Evolutionary conservation across 2,329 filamentous ascomycete species (phyloP).

Genomic region (Sphaerulina musiva): DNA sequence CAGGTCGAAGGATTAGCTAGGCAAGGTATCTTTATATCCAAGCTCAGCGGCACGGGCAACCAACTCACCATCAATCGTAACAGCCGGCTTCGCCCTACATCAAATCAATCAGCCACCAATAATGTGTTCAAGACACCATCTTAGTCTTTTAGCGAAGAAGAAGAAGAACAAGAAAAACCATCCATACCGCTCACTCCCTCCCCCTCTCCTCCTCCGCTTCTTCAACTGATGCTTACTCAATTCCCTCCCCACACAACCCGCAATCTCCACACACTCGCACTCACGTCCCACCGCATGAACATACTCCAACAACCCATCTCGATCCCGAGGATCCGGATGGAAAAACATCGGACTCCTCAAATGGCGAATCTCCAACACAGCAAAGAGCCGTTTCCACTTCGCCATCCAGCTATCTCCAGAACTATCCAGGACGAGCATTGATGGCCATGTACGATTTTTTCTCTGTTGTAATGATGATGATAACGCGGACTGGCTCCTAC

Average conservation of each 20-base stretch:
- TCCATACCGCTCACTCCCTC: slow-evolving; percentile 16
- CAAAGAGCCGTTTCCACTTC: slow-evolving; percentile 64
- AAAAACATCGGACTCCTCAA: slow-evolving; percentile 77
- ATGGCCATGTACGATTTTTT: slow-evolving; percentile 24
- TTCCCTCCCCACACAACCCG: slow-evolving; percentile 70
- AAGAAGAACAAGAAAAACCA: background rate
- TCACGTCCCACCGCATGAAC: slow-evolving; percentile 56
- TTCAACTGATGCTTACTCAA: slow-evolving; percentile 69
- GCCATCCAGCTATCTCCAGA: slow-evolving; percentile 60
- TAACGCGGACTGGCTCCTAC: slow-evolving; percentile 18
- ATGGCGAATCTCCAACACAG: slow-evolving; percentile 61
- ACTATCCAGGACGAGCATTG: slow-evolving; percentile 61
- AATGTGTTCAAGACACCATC: no score
- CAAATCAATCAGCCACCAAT: background rate
- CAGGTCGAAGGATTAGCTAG: no score
- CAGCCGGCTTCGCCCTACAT: slow-evolving; percentile 23
- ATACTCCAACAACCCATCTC: slow-evolving; percentile 64
- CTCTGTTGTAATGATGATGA: background rate
- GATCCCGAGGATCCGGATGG: slow-evolving; percentile 68
- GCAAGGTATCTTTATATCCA: no score
- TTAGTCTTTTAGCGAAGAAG: no score
- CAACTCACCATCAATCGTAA: slow-evolving; percentile 33
- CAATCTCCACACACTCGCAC: slow-evolving; percentile 61
- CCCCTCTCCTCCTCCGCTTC: slow-evolving; percentile 48
- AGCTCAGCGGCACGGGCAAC: no score